Conservation (phyloP, 768 basidiomycete genomes). For the Serendipita sp. region DNA sequence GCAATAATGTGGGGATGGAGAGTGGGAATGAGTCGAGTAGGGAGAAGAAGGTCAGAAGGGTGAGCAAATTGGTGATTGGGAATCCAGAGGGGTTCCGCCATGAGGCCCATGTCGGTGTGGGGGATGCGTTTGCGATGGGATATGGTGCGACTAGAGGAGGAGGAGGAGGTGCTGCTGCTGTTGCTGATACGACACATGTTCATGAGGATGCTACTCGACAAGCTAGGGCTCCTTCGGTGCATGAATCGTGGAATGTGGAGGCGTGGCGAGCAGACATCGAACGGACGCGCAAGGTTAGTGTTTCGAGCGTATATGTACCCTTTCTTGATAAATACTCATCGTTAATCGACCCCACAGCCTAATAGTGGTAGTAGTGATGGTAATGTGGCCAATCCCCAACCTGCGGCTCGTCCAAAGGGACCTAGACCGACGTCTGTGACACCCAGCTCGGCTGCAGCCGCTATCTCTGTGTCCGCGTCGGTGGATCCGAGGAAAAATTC, state of each 20-base stretch:
- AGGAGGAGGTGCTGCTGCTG: not conserved
- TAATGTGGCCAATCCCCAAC: no score
- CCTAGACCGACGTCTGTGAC: not conserved
- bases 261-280: constrained; percentile 2
- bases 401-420: not conserved
- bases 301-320: not conserved
- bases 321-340: no score
- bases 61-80: not conserved
- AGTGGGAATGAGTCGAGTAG: not conserved
- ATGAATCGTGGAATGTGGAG: not conserved
- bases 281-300: not conserved
- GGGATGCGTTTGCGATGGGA: not conserved
- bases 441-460: not conserved
- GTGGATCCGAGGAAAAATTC: not conserved
- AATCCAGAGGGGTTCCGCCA: not conserved
- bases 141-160: not conserved
- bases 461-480: no score
- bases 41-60: not conserved
- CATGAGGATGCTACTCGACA: not conserved
- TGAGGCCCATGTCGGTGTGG: constrained; percentile 3
- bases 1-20: not conserved
- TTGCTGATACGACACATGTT: not conserved
- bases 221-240: not conserved
- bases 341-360: no score
- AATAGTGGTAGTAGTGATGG: no score